A percentile compares a stretch with the other conserved stretches of the same genome.
These are phyloP conservation scores for Zhuliangozyma parablackwelliae DNA, from an alignment of 1,139 yeast species.

Conservation along the genomic window DNA sequence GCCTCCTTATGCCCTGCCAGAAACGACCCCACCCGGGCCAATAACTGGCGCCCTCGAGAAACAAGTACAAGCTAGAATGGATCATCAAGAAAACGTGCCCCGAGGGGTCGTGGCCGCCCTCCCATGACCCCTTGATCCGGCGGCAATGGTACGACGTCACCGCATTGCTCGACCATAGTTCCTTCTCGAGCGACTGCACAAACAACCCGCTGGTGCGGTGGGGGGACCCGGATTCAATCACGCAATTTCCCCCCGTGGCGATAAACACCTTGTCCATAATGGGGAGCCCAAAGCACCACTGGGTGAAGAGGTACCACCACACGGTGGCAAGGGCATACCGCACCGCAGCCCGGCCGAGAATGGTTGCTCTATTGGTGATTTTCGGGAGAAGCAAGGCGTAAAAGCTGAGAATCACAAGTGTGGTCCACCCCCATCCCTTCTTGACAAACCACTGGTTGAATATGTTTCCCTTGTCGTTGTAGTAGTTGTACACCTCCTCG, in stretches of 20 bases:
- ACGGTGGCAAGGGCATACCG: constrained; percentile 52
- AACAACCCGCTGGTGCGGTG: constrained; percentile 1
- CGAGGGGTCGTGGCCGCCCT: constrained; percentile 93
- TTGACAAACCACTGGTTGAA: constrained; percentile 76
- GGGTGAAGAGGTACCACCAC: constrained; percentile 84
- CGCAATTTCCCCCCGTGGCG: constrained; percentile 79
- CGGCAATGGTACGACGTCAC: constrained; percentile 56
- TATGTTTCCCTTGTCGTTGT: constrained; percentile 59
- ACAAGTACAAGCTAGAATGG: constrained; percentile 64
- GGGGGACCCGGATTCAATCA: constrained; percentile 10
- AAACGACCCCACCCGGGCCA: constrained; percentile 23
- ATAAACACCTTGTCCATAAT: constrained; percentile 83
- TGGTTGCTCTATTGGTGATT: not conserved
- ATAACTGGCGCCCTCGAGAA: constrained; percentile 57
- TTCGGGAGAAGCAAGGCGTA: constrained; percentile 16
- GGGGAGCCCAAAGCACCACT: constrained; percentile 86
- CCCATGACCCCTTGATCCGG: constrained; percentile 66
- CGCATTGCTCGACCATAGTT: constrained; percentile 15
- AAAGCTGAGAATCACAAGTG: constrained; percentile 30
- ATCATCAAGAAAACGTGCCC: constrained; percentile 86
- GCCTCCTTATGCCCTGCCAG: not conserved
- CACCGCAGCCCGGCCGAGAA: constrained; percentile 20
- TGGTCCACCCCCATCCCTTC: constrained; percentile 92
- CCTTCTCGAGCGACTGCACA: constrained; percentile 5
- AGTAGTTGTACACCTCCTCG: constrained; percentile 48